Evolutionary conservation across 148 eudicot species (phyloP).

Genomic region (Vaccinium macrocarpon): DNA sequence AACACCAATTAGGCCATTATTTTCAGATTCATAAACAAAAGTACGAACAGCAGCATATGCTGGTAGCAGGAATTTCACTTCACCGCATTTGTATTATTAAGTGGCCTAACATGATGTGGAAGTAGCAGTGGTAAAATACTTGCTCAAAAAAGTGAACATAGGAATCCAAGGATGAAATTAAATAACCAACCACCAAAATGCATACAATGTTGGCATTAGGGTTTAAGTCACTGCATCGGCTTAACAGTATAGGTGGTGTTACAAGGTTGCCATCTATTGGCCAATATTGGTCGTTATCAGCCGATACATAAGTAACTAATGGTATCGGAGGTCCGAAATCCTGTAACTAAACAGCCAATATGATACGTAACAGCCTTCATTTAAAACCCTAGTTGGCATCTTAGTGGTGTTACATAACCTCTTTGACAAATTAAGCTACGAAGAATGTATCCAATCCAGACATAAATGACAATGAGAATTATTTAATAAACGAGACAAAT

Average conservation of each 20-base stretch:
- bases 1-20: neutral
- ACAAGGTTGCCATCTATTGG: no score
- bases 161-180: neutral
- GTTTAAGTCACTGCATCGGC: no score
- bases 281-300: no score
- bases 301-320: no score
- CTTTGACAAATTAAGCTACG: neutral
- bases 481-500: neutral
- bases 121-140: neutral
- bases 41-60: neutral
- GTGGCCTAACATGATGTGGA: neutral
- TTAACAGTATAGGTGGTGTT: no score
- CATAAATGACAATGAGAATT: neutral
- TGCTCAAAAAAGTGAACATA: neutral
- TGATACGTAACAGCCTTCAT: no score
- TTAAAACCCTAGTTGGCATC: neutral
- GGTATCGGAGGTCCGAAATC: no score
- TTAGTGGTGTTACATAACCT: neutral
- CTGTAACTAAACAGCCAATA: no score
- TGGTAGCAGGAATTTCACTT: neutral
- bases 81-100: neutral
- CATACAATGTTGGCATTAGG: neutral
- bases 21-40: neutral
- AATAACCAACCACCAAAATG: neutral
- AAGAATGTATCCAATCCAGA: neutral